These are phyloP conservation scores for Casuarina cunninghamiana DNA, from an alignment of 306 rosid genomes.

Conservation along the genomic window DNA sequence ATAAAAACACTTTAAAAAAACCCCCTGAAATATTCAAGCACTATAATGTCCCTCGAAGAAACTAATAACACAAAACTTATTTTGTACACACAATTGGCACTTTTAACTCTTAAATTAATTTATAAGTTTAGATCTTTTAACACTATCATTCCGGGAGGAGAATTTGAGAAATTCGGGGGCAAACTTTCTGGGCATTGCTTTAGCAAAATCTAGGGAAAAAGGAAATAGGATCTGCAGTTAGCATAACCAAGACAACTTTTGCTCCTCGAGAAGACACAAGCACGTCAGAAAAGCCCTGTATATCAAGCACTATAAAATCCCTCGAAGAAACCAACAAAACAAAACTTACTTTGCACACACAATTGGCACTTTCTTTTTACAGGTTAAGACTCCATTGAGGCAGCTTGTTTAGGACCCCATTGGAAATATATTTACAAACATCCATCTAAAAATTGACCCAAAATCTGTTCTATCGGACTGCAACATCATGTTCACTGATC, in stretches of 20 bases:
- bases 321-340: not conserved
- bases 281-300: not conserved
- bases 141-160: too few relatives aligned
- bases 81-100: too few relatives aligned
- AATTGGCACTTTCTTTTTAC: not conserved
- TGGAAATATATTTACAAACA: not conserved
- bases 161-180: too few relatives aligned
- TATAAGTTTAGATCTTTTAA: too few relatives aligned
- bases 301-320: not conserved
- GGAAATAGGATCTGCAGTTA: not conserved
- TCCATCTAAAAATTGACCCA: not conserved
- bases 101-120: too few relatives aligned
- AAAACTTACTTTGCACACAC: not conserved
- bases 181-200: too few relatives aligned
- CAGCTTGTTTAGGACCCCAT: not conserved
- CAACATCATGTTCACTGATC: not conserved
- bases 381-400: not conserved
- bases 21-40: too few relatives aligned
- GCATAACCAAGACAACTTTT: not conserved
- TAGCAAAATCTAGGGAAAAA: too few relatives aligned
- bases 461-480: not conserved
- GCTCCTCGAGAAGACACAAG: not conserved
- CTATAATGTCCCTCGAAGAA: too few relatives aligned
- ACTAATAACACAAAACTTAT: too few relatives aligned
- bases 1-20: too few relatives aligned